phyloP scores from a whole-genome alignment of 2,329 filamentous ascomycete species.

The Pseudocercospora ulei region DNA sequence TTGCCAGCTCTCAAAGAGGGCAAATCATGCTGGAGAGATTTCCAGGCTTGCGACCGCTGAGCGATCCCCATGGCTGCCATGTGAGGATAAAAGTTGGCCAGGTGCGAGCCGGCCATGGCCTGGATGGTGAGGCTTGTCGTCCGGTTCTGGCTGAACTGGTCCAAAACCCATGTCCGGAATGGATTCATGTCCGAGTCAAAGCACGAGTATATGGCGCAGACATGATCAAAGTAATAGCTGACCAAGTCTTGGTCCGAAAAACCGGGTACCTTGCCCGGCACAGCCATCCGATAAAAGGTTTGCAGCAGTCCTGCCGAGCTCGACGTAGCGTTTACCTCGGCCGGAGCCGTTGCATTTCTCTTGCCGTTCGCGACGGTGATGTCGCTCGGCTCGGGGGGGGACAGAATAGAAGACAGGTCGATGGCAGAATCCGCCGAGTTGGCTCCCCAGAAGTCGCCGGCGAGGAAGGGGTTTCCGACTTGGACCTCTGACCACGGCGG shows the following conservation, averaged over 20 bases:
- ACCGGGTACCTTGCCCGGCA: conserved; percentile 27
- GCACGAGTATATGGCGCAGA: conserved; percentile 53
- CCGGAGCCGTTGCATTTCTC: neutral
- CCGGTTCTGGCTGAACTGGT: conserved; percentile 49
- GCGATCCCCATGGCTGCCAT: conserved; percentile 45
- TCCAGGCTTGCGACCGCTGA: conserved; percentile 46
- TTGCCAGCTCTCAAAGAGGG: conserved; percentile 38
- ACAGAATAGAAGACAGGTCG: conserved; percentile 2
- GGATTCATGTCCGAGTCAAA: conserved; percentile 55
- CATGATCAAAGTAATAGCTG: conserved; percentile 56
- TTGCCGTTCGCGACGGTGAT: neutral
- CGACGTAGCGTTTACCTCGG: conserved; percentile 1
- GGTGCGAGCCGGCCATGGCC: conserved; percentile 54
- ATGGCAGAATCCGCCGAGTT: conserved; percentile 2
- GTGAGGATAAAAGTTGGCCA: conserved; percentile 49
- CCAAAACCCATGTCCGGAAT: conserved; percentile 50
- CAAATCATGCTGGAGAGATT: conserved; percentile 44
- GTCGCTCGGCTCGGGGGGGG: neutral
- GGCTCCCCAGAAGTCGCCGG: conserved; percentile 5
- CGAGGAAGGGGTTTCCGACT: conserved; percentile 1
- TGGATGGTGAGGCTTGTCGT: conserved; percentile 54
- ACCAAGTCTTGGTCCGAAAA: conserved; percentile 42
- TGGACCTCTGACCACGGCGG: conserved; percentile 5
- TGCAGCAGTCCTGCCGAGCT: conserved; percentile 17
- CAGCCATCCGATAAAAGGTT: conserved; percentile 25